phyloP scores from a whole-genome alignment of 1,284 basidiomycete genomes.

The Ganoderma multipileum region DNA sequence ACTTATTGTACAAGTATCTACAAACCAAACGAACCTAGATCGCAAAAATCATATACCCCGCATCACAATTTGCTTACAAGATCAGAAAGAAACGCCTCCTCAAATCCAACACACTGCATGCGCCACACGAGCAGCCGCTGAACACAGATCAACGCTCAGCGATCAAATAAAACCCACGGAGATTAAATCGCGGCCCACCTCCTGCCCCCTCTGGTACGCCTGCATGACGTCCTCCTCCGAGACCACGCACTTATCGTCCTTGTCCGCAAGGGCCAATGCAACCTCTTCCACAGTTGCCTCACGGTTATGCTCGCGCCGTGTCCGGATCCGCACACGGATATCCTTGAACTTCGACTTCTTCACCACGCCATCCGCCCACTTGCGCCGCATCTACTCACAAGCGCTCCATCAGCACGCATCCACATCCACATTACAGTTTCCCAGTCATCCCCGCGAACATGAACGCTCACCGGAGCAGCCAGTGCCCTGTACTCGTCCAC shows the following conservation, averaged over 20 bases:
- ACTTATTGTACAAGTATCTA: neutral
- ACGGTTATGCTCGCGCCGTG: conserved; percentile 18
- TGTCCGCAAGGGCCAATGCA: neutral
- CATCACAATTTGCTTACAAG: neutral
- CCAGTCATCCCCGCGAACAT: neutral
- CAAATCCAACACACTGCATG: conserved; percentile 11
- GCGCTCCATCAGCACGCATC: neutral
- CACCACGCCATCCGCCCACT: conserved; percentile 18
- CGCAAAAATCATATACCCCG: neutral
- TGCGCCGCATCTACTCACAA: neutral
- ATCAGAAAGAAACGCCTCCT: conserved; percentile 4
- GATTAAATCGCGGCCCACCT: conserved; percentile 3
- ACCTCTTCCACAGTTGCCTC: conserved; percentile 31
- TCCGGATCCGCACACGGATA: conserved; percentile 26
- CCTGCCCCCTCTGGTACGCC: conserved; percentile 11
- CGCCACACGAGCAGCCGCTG: conserved; percentile 10
- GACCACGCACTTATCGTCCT: neutral
- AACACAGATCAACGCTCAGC: neutral
- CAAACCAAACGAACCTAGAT: neutral
- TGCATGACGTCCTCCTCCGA: conserved; percentile 4
- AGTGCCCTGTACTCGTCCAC: conserved; percentile 25
- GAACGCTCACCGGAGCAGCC: neutral
- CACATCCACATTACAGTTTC: neutral
- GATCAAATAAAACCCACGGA: too few species aligned
- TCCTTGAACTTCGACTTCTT: conserved; percentile 13